Evolutionary conservation across 2,329 filamentous ascomycete species (phyloP).

Genomic region (Trichoderma aggressivum): DNA sequence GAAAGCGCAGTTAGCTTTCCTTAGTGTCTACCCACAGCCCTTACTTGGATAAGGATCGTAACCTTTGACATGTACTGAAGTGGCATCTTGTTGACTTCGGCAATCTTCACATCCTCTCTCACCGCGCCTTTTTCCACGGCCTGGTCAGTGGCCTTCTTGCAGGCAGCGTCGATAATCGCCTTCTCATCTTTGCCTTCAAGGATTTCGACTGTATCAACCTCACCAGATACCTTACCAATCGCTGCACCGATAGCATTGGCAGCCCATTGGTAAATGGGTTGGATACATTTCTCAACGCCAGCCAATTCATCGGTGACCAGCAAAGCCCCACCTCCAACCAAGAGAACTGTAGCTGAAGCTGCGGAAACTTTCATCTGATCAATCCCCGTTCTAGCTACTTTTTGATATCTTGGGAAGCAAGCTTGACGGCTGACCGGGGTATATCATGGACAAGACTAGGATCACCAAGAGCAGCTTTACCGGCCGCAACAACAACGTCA

Average conservation of each 20-base stretch:
- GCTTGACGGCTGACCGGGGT: slow-evolving; percentile 22
- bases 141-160: slow-evolving; percentile 33
- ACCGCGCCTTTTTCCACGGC: slow-evolving; percentile 33
- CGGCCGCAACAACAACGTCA: slow-evolving; percentile 45
- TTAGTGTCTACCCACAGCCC: slow-evolving; percentile 36
- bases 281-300: slow-evolving; percentile 49
- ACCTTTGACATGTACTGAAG: slow-evolving; percentile 36
- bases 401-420: slow-evolving; percentile 37
- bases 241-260: slow-evolving; percentile 61
- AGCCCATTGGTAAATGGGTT: slow-evolving; percentile 51
- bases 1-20: no score
- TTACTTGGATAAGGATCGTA: slow-evolving; percentile 34
- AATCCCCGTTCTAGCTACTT: slow-evolving; percentile 47
- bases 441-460: slow-evolving; percentile 28
- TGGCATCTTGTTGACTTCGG: slow-evolving; percentile 44
- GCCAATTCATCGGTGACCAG: slow-evolving; percentile 46
- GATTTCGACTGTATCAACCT: slow-evolving; percentile 50
- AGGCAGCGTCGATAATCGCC: slow-evolving; percentile 38
- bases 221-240: slow-evolving; percentile 52
- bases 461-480: slow-evolving; percentile 33
- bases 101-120: slow-evolving; percentile 38
- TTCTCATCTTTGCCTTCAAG: slow-evolving; percentile 38
- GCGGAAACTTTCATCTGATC: slow-evolving; percentile 57
- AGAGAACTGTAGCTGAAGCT: slow-evolving; percentile 48
- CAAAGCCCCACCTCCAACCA: slow-evolving; percentile 57